Evolutionary conservation across 805 yeast species (phyloP), one percentile per base, ranked within the genome.

Genomic region (Suhomyces faveliae): DNA sequence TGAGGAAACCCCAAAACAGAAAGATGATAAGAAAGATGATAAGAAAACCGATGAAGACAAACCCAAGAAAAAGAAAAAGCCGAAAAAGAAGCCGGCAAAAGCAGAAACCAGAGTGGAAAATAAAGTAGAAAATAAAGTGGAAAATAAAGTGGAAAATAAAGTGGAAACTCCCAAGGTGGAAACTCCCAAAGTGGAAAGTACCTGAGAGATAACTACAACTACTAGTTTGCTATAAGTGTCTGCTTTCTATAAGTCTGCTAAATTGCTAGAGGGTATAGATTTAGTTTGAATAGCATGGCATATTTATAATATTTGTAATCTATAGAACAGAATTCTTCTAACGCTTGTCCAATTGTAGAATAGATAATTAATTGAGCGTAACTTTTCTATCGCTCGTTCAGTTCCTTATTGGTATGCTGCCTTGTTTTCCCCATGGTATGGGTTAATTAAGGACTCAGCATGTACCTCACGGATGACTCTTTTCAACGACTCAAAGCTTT

Each of bases 381-480:
- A n/a, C n/a, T n/a, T 5, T 25, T 5, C 13, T 9, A 25, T 25
- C 10, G n/a, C n/a, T n/a, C n/a, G n/a, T n/a, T n/a, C n/a, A n/a
- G n/a, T 25, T 1, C 12, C 4, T 17, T 17, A 33, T 17, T 15
- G 37, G 15, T 33, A 33, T 33, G 20, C 37, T 33, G 21, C 37
- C 8, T 33, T 33, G 21, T 33, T 15, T 33, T 33, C 37, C 10
- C 37, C 37, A 12, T 33, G 37, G 21, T 37, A 78, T 25, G 89
- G 89, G 54, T 80, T 71, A 40, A 60, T 62, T 54, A 74, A 63
- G 1, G 89, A 78, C 52, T 77, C 71, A 47, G 80, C 76, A 56
- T 68, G 76, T 20, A 84, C 73, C 60, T 85, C 88, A 23, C 71
- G 56, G 15, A 87, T 67, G 2, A 85, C 84, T 42, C 63, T 60